Conservation (phyloP, 1,284 basidiomycete species). For the Sutorius eximius region DNA sequence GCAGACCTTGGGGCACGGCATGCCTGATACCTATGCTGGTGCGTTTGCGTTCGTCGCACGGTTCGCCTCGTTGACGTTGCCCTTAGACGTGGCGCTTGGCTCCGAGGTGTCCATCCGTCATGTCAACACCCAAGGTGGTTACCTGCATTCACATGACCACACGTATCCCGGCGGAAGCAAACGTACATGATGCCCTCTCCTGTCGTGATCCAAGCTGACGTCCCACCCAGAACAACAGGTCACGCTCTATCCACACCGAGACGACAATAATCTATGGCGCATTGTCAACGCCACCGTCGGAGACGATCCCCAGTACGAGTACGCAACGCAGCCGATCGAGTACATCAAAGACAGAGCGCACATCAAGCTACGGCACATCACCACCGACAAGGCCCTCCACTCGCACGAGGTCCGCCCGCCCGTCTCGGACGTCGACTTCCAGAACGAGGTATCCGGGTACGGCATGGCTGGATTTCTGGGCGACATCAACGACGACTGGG, state of each 20-base stretch:
- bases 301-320: slow-evolving; percentile 54
- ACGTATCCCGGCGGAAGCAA: slow-evolving; percentile 86
- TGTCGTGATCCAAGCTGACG: slow-evolving; percentile 3
- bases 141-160: slow-evolving; percentile 93
- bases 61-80: slow-evolving; percentile 5
- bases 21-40: slow-evolving; percentile 92
- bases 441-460: slow-evolving; percentile 97
- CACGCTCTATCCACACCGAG: slow-evolving; percentile 95
- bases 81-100: slow-evolving; percentile 80
- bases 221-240: slow-evolving; percentile 84
- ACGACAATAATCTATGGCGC: slow-evolving; percentile 90
- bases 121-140: slow-evolving; percentile 95
- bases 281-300: slow-evolving; percentile 69
- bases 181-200: slow-evolving; percentile 49
- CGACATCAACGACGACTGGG: slow-evolving; percentile 95
- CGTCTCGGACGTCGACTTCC: slow-evolving; percentile 98
- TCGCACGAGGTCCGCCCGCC: slow-evolving; percentile 94
- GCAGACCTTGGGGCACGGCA: slow-evolving; percentile 88
- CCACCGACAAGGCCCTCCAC: slow-evolving; percentile 87
- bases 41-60: slow-evolving; percentile 25
- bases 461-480: slow-evolving; percentile 85
- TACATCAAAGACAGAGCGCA: slow-evolving; percentile 69
- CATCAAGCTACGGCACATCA: slow-evolving; percentile 82
- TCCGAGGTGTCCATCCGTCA: slow-evolving; percentile 86
- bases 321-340: slow-evolving; percentile 55